Base-by-base conservation (phyloP, 2,329 filamentous ascomycete species). In the Botrytis byssoidea region DNA sequence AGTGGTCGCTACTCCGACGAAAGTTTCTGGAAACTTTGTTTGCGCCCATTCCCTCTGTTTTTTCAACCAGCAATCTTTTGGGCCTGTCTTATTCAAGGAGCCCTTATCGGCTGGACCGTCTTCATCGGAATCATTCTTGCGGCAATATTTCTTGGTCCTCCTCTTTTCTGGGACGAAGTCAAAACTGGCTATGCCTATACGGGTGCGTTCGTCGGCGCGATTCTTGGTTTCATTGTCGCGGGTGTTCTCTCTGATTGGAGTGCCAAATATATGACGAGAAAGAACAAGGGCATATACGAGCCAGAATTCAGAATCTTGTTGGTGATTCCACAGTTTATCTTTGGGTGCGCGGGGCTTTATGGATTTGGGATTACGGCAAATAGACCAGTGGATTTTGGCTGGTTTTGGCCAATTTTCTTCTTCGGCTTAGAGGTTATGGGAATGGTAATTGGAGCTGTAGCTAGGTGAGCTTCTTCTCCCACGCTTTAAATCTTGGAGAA, bases 81-180 rank as follows among this genome's bases (percentile, higher is more conserved):
- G 93, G 86, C 85, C 37, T 86, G 86, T 79, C 85, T 98, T 5
- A 93, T 95, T 68, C 95, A 97, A 85, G 95, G 95, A 25, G 89
- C 93, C 7, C 89, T 97, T 80, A 97, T 98, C 79, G 95, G 95
- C 76, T 98, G 95, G 95, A 97, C 95, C 1, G 93, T 98, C 25
- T 93, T 98, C 80, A 95, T 97, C 77, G 92, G 93, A 73, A 91
- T 96, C 75, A 90, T 96, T 77, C 84, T 97, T 64, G 92, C 91
- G n/a, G 89, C 91, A 74, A 91, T 97, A 77, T 95, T 96, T 84
- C 87, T 97, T 65, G 91, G 91, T 2, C 91, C 92, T 2, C 93
- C 93, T 0, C 88, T 95, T 59, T 96, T 90, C 85, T 97, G 95
- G 88, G 86, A 89, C 78, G 91, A 96, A 83, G 89, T 93, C 70